Evolutionary conservation across 2,329 filamentous ascomycete species (phyloP), one percentile per base, ranked within the genome.

Genomic region (Penicillium psychrosexuale): DNA sequence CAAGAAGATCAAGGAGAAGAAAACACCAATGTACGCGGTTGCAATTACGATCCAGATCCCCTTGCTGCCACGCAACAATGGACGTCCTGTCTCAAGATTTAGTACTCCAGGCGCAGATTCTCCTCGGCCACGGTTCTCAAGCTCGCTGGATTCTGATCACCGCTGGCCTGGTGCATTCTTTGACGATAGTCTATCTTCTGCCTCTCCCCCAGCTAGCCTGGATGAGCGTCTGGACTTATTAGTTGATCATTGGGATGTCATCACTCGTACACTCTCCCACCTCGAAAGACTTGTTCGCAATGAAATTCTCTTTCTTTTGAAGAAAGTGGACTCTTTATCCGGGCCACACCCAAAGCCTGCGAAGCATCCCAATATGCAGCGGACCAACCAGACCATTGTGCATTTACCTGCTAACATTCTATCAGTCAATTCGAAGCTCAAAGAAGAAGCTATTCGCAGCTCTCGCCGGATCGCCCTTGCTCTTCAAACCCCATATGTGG

Each of bases 21-120:
- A 80, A 63, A 82, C 79, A 1, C 82, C 82, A 5, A 83, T 83
- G 75, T 85, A 82, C 67, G 82, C 81, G 15, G 80, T 84, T 45
- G 80, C 80, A 11, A 78, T 84, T 30, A 79, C 82, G 2, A 70
- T 84, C 15, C 80, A 83, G 55, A 75, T 84, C 11, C 82, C 82
- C 7, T 58, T 76, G 19, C 34, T 73, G 58, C 57, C 70, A 28
- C 69, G 71, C 11, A 69, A 71, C 52, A 47, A 62, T 34, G 65
- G 61, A 8, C 71, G 73, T 13, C 72, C 72, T 7, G 64, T 67
- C 5, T 74, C 72, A 24, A 68, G 71, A 28, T 69, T 73, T 39
- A 73, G 65, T 42, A 64, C 69, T 1, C 61, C 69, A 33, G 69
- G 65, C 8, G 57, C 66, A 22, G 72, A 74, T 51, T 69, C 66